Evolutionary conservation across 352 stramenopile genomes (phyloP).

Genomic region (Blastocystis sp.): DNA sequence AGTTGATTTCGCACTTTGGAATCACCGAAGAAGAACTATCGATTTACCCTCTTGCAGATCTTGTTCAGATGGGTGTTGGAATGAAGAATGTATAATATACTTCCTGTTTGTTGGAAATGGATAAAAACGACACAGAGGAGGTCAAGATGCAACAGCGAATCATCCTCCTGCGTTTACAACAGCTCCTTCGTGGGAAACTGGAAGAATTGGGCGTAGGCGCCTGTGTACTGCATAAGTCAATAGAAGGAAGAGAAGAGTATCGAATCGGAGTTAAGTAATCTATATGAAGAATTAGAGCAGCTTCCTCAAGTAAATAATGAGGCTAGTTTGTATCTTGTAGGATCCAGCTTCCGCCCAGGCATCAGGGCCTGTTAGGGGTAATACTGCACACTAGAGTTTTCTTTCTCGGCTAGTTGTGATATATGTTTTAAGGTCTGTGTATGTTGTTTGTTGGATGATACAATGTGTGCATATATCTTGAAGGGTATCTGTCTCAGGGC

Average conservation of each 20-base stretch:
- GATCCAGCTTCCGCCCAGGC: neutral
- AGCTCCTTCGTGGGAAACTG: neutral
- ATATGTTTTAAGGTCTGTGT: too few relatives aligned
- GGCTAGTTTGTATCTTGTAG: neutral
- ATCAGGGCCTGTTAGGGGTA: neutral
- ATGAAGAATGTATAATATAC: constrained; percentile 61
- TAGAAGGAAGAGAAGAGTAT: constrained; percentile 56
- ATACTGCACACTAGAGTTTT: neutral
- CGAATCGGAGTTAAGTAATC: neutral
- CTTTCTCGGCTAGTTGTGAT: too few relatives aligned
- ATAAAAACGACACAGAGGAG: neutral
- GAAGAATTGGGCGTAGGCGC: neutral
- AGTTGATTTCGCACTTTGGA: constrained; percentile 25
- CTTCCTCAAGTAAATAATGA: neutral
- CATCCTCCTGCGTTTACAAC: neutral
- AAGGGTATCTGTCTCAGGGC: too few relatives aligned
- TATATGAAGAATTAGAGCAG: neutral
- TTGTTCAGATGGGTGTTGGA: constrained; percentile 39
- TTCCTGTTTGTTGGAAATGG: constrained; percentile 44
- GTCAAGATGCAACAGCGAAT: constrained; percentile 22
- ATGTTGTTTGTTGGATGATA: too few relatives aligned
- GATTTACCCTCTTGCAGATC: constrained; percentile 28
- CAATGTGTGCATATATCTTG: too few relatives aligned
- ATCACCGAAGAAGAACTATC: neutral
- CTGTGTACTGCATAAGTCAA: neutral